A percentile compares a stretch with the other conserved stretches of the same genome.
Conservation (phyloP, 2,329 filamentous ascomycete genomes). For the Fusarium subglutinans region DNA sequence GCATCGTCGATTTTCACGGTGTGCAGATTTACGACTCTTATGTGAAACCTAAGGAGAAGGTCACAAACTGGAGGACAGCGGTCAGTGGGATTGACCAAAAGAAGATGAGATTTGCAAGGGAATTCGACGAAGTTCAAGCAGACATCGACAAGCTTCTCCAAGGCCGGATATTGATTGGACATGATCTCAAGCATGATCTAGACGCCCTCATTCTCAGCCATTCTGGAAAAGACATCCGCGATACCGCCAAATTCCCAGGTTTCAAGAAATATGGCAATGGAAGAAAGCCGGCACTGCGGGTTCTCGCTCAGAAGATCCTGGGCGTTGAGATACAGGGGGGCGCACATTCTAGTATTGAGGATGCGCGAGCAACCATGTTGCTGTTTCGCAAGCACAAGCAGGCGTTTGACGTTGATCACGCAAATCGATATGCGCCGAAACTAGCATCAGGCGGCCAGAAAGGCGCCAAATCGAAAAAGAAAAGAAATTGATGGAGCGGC, state of each 20-base stretch:
- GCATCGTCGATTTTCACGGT: constrained; percentile 92
- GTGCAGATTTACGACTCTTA: constrained; percentile 94
- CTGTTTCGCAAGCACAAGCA: constrained; percentile 85
- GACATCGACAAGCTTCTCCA: constrained; percentile 75
- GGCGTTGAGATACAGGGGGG: constrained; percentile 71
- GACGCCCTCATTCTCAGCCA: constrained; percentile 81
- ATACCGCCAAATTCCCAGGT: constrained; percentile 80
- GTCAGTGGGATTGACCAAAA: constrained; percentile 83
- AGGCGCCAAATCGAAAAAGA: constrained; percentile 54
- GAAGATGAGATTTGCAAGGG: constrained; percentile 74
- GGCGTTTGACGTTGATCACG: constrained; percentile 83
- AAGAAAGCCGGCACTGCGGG: constrained; percentile 72
- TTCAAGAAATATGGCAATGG: constrained; percentile 77
- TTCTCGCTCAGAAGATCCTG: constrained; percentile 65
- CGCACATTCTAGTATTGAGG: constrained; percentile 74
- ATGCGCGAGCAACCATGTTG: constrained; percentile 90
- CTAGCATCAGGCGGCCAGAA: constrained; percentile 39
- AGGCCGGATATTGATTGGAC: constrained; percentile 80
- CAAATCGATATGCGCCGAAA: constrained; percentile 68
- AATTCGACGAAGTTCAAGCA: constrained; percentile 80
- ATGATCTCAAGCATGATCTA: constrained; percentile 84
- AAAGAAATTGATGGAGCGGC: constrained; percentile 46
- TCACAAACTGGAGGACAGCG: constrained; percentile 90
- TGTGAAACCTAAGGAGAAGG: constrained; percentile 78
- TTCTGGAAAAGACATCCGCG: constrained; percentile 79